Percentiles rank a stretch among this genome's conserved stretches.
Evolutionary conservation across 2,329 filamentous ascomycete genomes (phyloP).

Genomic region (Acephala macrosclerotiorum): DNA sequence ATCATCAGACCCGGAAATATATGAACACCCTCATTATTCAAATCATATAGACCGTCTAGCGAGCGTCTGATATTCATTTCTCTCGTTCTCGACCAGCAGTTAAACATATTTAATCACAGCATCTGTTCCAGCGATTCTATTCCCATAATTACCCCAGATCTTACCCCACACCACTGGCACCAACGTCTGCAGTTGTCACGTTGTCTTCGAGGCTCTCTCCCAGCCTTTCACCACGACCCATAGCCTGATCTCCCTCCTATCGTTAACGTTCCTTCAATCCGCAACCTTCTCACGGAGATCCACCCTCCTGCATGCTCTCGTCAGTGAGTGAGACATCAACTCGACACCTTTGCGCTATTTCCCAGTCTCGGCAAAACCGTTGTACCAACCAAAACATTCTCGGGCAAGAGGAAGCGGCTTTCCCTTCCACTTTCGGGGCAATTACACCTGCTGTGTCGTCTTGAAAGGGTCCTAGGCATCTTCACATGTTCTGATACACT

Average conservation of each 20-base stretch:
- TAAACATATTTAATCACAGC: conserved; percentile 2
- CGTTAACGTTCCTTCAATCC: conserved; percentile 14
- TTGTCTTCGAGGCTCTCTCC: conserved; percentile 15
- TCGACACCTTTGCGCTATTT: conserved; percentile 4
- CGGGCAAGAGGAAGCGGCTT: conserved; percentile 26
- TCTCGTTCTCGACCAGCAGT: background rate
- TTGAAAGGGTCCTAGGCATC: background rate
- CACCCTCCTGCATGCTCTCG: conserved; percentile 5
- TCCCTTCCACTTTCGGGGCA: conserved; percentile 15
- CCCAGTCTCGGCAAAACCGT: conserved; percentile 15
- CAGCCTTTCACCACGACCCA: conserved; percentile 13
- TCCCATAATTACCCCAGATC: conserved; percentile 4
- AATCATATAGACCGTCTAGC: background rate
- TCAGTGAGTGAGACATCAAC: conserved; percentile 8
- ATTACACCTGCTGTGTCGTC: background rate
- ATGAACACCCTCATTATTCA: background rate
- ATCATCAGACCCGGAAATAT: background rate
- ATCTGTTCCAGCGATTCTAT: background rate
- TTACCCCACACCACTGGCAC: background rate
- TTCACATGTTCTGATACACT: conserved; percentile 12
- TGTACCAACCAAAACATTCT: conserved; percentile 28
- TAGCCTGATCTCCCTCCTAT: conserved; percentile 9
- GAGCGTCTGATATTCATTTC: background rate
- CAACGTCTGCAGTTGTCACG: conserved; percentile 12
- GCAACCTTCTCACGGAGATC: background rate